Base-by-base conservation (phyloP, 441 rosid genomes). In the Capsella rubella region DNA sequence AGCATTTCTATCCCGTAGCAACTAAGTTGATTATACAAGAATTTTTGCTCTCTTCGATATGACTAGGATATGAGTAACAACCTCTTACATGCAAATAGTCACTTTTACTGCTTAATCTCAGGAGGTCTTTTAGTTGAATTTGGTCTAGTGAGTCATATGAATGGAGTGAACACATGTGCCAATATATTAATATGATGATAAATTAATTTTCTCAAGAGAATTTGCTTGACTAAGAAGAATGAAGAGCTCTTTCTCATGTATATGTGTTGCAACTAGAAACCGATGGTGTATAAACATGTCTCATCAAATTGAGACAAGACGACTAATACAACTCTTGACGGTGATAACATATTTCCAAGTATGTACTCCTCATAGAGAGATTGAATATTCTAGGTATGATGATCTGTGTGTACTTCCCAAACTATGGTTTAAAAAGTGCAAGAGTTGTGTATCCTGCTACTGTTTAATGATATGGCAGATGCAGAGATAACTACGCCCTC, bases 231-330 rank as follows among this genome's bases (percentile, higher is more conserved):
- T 21, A 27, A 43, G 52, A 14, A 32, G 0, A 56, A 43, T 16
- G 55, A 45, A 43, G 34, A 42, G 42, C 40, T 69, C 32, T 43
- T 69, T 56, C 43, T 56, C 43, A 69, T 69, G 64, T 29, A 28
- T 16, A 45, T 54, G 42, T 16, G 45, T 49, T 3, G 8, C 1
- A 56, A 11, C 18, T 14, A 31, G 45, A 21, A 8, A 1, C 64
- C 35, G 4, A 0, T 16, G 3, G 53, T 69, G n/a, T 69, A 54
- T 56, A 31, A 69, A 45, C 32, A 42, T 10, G 37, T 7, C n/a
- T 15, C 34, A 31, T 29, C 7, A 1, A 5, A 5, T 1, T 69
- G 67, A 35, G 37, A 3, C 4, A 37, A 62, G 37, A 27, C 12
- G 35, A 35, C 0, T 35, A 62, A 14, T 14, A 59, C 9, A 3